phyloP scores from a whole-genome alignment of 352 stramenopile genomes.

The Nothophytophthora sp. region DNA sequence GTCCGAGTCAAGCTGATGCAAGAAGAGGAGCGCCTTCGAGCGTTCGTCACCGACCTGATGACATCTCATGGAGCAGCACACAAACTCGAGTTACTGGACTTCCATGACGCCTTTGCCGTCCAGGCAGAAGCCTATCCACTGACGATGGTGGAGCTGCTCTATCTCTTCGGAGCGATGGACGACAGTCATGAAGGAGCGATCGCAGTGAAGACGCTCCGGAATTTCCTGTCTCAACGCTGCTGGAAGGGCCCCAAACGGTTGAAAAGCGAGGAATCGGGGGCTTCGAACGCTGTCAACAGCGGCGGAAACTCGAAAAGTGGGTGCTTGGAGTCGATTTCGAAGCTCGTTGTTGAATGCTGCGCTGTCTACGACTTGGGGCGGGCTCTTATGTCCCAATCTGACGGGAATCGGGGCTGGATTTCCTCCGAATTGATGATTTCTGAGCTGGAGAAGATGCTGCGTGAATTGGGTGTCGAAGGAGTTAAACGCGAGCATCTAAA shows the following conservation, averaged over 20 bases:
- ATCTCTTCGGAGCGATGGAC: slow-evolving; percentile 32
- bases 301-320: neutral
- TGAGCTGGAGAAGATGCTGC: slow-evolving; percentile 29
- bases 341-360: slow-evolving; percentile 16
- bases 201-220: slow-evolving; percentile 24
- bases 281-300: neutral
- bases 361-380: slow-evolving; percentile 32
- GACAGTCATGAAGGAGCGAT: slow-evolving; percentile 18
- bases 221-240: slow-evolving; percentile 24
- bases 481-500: slow-evolving; percentile 8
- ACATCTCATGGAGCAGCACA: slow-evolving; percentile 9
- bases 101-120: slow-evolving; percentile 14
- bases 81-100: slow-evolving; percentile 11
- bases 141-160: slow-evolving; percentile 32
- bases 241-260: slow-evolving; percentile 9
- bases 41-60: slow-evolving; percentile 17
- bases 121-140: slow-evolving; percentile 11
- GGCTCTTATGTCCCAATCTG: slow-evolving; percentile 5
- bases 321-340: slow-evolving; percentile 4
- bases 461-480: slow-evolving; percentile 2
- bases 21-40: slow-evolving; percentile 8
- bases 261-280: neutral
- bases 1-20: slow-evolving; percentile 27
- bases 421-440: slow-evolving; percentile 3
- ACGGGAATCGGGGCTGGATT: slow-evolving; percentile 12